Conservation (phyloP, 2,329 filamentous ascomycete genomes). For the Microdochium paspali region DNA sequence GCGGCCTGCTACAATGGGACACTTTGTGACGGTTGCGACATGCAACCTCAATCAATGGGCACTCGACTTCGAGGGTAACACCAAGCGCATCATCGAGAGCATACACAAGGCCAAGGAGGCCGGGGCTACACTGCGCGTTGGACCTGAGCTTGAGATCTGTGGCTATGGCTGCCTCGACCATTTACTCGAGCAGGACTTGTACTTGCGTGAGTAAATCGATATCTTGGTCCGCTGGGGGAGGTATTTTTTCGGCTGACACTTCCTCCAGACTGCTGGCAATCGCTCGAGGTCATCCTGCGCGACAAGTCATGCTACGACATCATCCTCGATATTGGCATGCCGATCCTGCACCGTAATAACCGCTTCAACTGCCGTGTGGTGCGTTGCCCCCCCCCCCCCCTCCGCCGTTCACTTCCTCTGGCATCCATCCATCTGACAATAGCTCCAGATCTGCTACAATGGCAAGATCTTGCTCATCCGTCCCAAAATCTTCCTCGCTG, state of each 20-base stretch:
- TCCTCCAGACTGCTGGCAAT: conserved; percentile 44
- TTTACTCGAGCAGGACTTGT: conserved; percentile 49
- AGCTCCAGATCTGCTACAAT: conserved; percentile 42
- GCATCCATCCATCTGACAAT: too few species aligned
- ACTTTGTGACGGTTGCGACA: conserved; percentile 23
- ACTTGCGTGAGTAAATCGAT: conserved; percentile 28
- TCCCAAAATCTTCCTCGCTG: conserved; percentile 62
- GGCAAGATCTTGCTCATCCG: conserved; percentile 62
- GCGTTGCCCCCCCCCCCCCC: background rate
- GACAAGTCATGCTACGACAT: conserved; percentile 55
- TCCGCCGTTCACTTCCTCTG: background rate
- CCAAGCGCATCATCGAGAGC: conserved; percentile 49
- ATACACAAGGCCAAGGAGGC: conserved; percentile 44
- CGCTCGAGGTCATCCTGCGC: conserved; percentile 48
- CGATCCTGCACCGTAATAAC: conserved; percentile 51
- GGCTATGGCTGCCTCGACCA: conserved; percentile 63
- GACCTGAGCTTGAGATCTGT: conserved; percentile 43
- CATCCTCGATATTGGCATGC: conserved; percentile 54
- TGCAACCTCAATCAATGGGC: conserved; percentile 29
- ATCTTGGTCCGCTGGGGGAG: too few species aligned
- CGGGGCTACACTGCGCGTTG: conserved; percentile 51
- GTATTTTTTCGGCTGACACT: background rate
- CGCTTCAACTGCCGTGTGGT: conserved; percentile 56
- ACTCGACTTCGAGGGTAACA: conserved; percentile 49
- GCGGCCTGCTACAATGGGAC: conserved; percentile 12